phyloP scores from a whole-genome alignment of 192 early-diverging fungal species.

The Lobosporangium transversale region DNA sequence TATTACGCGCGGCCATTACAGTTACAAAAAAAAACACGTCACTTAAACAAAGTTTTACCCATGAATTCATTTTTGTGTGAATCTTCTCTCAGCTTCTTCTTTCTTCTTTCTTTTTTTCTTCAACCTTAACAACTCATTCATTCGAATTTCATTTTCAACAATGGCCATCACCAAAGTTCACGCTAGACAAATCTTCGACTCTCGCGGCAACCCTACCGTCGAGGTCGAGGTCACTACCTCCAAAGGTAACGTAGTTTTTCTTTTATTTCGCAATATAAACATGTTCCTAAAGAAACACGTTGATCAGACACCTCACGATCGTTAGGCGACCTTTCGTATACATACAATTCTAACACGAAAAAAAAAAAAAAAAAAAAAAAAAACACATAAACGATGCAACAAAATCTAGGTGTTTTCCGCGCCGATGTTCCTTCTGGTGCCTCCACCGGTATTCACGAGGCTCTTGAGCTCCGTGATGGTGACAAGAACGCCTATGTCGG shows the following conservation, averaged over 20 bases:
- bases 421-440: constrained; percentile 98
- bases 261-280: too few species aligned
- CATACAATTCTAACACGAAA: too few species aligned
- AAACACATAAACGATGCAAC: too few species aligned
- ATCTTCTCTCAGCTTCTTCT: constrained; percentile 1
- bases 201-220: constrained; percentile 98
- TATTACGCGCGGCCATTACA: too few species aligned
- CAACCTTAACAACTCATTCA: background rate
- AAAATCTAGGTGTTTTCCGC: constrained; percentile 92
- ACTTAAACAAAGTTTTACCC: too few species aligned
- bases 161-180: constrained; percentile 81
- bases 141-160: constrained; percentile 8
- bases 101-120: constrained; percentile 7
- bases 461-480: constrained; percentile 96
- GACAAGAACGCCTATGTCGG: constrained; percentile 88
- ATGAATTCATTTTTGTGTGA: too few species aligned
- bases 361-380: background rate
- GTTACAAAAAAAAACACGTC: too few species aligned
- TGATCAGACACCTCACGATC: background rate
- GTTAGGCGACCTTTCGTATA: background rate
- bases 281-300: too few species aligned
- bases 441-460: constrained; percentile 98
- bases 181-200: constrained; percentile 99
- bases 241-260: background rate
- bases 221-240: constrained; percentile 96